Conservation (phyloP, 176 grass and related monocot genomes). For the Otatea glauca region DNA sequence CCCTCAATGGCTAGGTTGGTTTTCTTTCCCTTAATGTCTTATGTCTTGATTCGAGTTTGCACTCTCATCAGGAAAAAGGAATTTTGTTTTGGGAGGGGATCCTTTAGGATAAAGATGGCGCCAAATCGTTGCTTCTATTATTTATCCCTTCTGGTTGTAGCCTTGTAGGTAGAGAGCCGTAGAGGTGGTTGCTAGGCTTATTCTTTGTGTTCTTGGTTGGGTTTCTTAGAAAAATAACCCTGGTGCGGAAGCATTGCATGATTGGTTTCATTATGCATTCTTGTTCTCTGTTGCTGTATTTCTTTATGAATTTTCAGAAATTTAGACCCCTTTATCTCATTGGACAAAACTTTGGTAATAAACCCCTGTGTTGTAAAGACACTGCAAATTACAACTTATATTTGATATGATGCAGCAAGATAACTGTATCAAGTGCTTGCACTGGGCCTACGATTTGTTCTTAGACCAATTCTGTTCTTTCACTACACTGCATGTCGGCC, state of each 20-base stretch:
- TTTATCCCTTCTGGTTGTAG: constrained; percentile 10
- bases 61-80: constrained; percentile 28
- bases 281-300: background rate
- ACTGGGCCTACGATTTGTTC: background rate
- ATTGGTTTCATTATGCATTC: constrained; percentile 5
- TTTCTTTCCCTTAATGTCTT: background rate
- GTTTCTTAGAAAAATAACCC: constrained; percentile 37
- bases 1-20: background rate
- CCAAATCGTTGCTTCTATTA: constrained; percentile 29
- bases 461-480: background rate
- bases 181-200: constrained; percentile 42
- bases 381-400: background rate
- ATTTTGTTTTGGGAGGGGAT: constrained; percentile 33
- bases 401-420: constrained; percentile 12
- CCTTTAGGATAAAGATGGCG: constrained; percentile 41
- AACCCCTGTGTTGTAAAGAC: background rate
- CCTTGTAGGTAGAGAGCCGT: constrained; percentile 39
- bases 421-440: background rate
- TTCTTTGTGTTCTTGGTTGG: constrained; percentile 19
- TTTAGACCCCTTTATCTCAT: background rate
- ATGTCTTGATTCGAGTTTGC: constrained; percentile 2
- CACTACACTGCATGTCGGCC: constrained; percentile 36
- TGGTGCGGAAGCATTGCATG: constrained; percentile 15
- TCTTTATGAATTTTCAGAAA: background rate
- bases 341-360: background rate